These are phyloP conservation scores for Phialocephala subalpina DNA, from an alignment of 2,329 filamentous ascomycete genomes.

Conservation along the genomic window DNA sequence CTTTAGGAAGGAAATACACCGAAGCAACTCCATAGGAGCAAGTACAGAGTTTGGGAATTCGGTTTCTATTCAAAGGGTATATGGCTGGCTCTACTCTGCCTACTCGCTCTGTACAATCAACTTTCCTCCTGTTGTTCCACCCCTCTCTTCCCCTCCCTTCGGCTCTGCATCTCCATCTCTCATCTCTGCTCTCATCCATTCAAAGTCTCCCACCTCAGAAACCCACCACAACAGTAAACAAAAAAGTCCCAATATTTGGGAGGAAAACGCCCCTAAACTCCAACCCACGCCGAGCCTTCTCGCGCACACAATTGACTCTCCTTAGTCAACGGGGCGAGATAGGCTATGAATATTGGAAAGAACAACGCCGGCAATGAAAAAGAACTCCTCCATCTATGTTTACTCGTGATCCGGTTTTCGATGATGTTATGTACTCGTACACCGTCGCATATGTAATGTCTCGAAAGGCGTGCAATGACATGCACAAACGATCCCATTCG, in stretches of 20 bases:
- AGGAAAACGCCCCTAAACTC: not conserved
- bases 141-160: not conserved
- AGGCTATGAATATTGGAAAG: not conserved
- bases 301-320: not conserved
- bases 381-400: not conserved
- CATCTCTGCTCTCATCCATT: not conserved
- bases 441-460: not conserved
- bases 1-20: not conserved
- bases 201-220: not conserved
- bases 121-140: not conserved
- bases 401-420: not conserved
- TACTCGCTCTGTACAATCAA: not conserved
- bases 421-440: slow-evolving; percentile 1
- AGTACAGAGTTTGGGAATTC: no score
- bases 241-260: not conserved
- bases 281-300: slow-evolving; percentile 2
- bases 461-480: not conserved
- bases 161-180: not conserved
- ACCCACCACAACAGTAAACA: not conserved
- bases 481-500: not conserved
- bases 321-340: not conserved
- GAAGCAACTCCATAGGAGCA: no score
- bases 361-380: slow-evolving; percentile 13
- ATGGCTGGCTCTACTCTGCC: not conserved
- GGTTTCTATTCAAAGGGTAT: slow-evolving; percentile 4